phyloP scores from a whole-genome alignment of 257 asterid species.

The Solanum habrochaites region DNA sequence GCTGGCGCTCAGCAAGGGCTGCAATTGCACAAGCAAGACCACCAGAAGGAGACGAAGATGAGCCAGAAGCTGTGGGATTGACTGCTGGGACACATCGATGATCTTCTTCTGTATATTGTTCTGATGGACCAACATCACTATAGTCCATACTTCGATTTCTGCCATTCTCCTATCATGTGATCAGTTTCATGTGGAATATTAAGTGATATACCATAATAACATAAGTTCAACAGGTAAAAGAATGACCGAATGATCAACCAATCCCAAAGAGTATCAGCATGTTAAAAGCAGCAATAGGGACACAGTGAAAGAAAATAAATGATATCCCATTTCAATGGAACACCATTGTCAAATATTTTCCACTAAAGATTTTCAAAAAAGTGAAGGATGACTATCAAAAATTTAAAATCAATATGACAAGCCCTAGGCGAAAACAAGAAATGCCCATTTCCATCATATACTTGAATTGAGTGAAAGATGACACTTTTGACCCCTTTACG shows the following conservation, averaged over 20 bases:
- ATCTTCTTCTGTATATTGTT: constrained; percentile 26
- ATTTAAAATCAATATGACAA: not conserved
- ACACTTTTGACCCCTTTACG: not conserved
- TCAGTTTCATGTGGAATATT: not conserved
- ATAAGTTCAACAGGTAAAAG: not conserved
- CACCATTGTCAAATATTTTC: not conserved
- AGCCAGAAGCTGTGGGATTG: constrained; percentile 24
- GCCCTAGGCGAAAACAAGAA: not conserved
- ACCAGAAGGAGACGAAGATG: constrained; percentile 75
- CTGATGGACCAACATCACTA: constrained; percentile 27
- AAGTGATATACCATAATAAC: not conserved
- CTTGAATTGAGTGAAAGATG: not conserved
- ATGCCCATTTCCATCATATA: not conserved
- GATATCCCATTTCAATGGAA: not conserved
- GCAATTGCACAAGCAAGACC: constrained; percentile 94
- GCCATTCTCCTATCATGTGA: constrained; percentile 50
- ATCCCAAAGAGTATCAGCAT: not conserved
- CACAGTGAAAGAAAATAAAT: not conserved
- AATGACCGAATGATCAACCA: not conserved
- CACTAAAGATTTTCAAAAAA: not conserved
- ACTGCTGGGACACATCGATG: constrained; percentile 11
- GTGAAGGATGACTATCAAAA: not conserved
- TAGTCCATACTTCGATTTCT: constrained; percentile 33
- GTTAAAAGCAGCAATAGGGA: not conserved
- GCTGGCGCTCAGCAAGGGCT: constrained; percentile 90